A percentile compares a stretch with the other conserved stretches of the same genome.
These are phyloP conservation scores for Saturnispora hagleri DNA, from an alignment of 805 yeast species.

Conservation along the genomic window DNA sequence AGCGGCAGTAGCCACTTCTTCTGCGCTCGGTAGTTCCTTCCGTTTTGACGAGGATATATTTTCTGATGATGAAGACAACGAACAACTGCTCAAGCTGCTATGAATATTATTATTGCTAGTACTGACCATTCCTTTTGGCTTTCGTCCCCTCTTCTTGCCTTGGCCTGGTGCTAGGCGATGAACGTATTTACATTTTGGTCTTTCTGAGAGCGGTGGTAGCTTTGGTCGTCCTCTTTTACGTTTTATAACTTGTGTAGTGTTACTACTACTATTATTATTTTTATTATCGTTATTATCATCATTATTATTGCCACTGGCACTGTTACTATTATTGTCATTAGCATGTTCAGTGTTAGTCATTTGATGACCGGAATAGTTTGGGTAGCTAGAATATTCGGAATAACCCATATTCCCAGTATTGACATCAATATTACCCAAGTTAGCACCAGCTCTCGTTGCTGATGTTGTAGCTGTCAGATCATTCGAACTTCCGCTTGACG, in stretches of 20 bases:
- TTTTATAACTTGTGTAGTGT: slow-evolving; percentile 7
- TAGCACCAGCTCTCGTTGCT: background rate
- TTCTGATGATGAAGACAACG: slow-evolving; percentile 12
- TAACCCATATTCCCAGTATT: background rate
- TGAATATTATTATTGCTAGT: background rate
- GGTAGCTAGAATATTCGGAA: background rate
- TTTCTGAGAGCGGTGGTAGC: slow-evolving; percentile 21
- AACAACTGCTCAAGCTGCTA: slow-evolving; percentile 4
- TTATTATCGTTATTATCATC: background rate
- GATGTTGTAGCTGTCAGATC: background rate
- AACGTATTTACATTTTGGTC: slow-evolving; percentile 20
- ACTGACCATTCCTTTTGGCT: slow-evolving; percentile 6
- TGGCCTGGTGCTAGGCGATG: slow-evolving; percentile 7
- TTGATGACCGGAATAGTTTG: background rate
- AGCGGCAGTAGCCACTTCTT: background rate
- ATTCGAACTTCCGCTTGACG: background rate
- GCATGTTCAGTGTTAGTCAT: background rate
- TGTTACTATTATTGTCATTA: background rate
- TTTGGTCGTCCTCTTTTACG: slow-evolving; percentile 25
- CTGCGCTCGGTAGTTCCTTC: background rate
- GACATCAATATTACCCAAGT: background rate
- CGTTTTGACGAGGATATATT: slow-evolving; percentile 7
- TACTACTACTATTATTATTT: background rate
- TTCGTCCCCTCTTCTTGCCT: slow-evolving; percentile 14
- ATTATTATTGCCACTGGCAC: background rate